Conservation (phyloP, 164 flowering plant species). For the Chloranthus sessilifolius region DNA sequence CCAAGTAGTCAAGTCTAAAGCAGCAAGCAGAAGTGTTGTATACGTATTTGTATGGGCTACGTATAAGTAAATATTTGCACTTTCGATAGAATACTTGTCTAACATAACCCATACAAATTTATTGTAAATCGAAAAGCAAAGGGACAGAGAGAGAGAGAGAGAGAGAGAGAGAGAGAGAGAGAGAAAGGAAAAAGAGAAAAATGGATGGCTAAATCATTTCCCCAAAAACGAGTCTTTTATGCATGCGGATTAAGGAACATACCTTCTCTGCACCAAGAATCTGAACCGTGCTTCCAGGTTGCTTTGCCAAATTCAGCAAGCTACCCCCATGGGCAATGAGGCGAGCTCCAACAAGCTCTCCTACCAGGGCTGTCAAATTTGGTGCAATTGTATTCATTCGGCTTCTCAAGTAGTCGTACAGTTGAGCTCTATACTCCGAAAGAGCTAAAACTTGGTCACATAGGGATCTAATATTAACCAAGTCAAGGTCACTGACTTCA, state of each 20-base stretch:
- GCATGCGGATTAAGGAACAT: not conserved
- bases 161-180: too few relatives aligned
- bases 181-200: too few relatives aligned
- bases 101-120: too few relatives aligned
- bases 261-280: conserved; percentile 91
- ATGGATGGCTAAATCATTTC: too few relatives aligned
- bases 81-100: too few relatives aligned
- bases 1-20: too few relatives aligned
- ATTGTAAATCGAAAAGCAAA: too few relatives aligned
- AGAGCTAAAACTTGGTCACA: conserved; percentile 83
- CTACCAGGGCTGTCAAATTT: conserved; percentile 84
- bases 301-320: conserved; percentile 85
- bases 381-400: conserved; percentile 93
- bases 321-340: conserved; percentile 95
- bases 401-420: conserved; percentile 75
- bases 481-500: conserved; percentile 86
- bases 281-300: conserved; percentile 93
- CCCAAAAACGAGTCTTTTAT: not conserved
- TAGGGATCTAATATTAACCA: conserved; percentile 71
- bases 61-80: too few relatives aligned
- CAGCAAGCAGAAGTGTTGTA: too few relatives aligned
- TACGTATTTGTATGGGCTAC: too few relatives aligned
- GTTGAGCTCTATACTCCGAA: conserved; percentile 82
- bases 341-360: conserved; percentile 96
- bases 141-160: too few relatives aligned